Evolutionary conservation across 352 stramenopile species (phyloP).

Genomic region (Globisporangium splendens): DNA sequence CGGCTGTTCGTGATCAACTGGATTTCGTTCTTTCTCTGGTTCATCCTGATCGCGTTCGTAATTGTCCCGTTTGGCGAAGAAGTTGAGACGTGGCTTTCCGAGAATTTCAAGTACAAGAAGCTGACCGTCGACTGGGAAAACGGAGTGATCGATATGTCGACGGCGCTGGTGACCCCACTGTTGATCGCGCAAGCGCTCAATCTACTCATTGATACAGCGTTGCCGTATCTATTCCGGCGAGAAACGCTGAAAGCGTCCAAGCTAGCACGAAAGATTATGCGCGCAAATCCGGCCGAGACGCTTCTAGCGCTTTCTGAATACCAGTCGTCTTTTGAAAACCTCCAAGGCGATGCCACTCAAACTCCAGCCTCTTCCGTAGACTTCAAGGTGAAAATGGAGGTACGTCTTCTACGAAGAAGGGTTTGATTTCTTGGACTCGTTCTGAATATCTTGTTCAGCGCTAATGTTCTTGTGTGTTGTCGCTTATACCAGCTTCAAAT

Average conservation of each 20-base stretch:
- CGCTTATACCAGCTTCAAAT: conserved; percentile 65
- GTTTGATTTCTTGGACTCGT: not conserved
- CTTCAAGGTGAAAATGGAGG: conserved; percentile 83
- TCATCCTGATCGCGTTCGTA: conserved; percentile 86
- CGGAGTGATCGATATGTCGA: conserved; percentile 86
- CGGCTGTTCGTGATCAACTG: conserved; percentile 87
- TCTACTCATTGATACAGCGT: conserved; percentile 73
- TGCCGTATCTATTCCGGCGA: conserved; percentile 61
- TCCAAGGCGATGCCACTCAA: conserved; percentile 29
- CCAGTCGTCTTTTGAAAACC: conserved; percentile 76
- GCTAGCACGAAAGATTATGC: conserved; percentile 75
- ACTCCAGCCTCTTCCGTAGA: conserved; percentile 28
- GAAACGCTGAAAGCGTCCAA: conserved; percentile 72
- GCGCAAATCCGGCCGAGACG: conserved; percentile 77
- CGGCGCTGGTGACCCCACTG: conserved; percentile 78
- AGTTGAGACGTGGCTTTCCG: conserved; percentile 75
- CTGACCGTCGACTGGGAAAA: conserved; percentile 82
- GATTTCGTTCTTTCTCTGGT: conserved; percentile 90
- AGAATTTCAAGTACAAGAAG: conserved; percentile 79
- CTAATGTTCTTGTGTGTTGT: not conserved
- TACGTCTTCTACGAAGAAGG: conserved; percentile 19
- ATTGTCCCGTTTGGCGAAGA: conserved; percentile 81
- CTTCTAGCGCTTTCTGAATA: conserved; percentile 79
- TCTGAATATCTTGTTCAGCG: not conserved
- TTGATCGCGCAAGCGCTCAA: conserved; percentile 86